Conservation (phyloP, 73 alveolate species). For the Paramecium tetraurelia region DNA sequence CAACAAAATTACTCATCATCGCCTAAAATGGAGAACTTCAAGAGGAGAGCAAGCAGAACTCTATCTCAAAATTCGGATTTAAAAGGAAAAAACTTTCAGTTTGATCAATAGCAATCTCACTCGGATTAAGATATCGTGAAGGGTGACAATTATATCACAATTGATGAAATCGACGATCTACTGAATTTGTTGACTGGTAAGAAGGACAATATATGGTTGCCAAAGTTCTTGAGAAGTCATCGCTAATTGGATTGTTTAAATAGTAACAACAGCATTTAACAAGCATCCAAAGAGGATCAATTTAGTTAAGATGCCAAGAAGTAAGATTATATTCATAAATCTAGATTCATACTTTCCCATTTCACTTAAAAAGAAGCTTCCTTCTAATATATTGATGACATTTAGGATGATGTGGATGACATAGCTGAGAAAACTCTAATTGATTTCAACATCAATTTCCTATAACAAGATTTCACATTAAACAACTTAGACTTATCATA, state of each 20-base stretch:
- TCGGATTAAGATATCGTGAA: not conserved
- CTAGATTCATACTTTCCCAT: slow-evolving; percentile 10
- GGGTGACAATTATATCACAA: not conserved
- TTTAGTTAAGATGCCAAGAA: slow-evolving; percentile 28
- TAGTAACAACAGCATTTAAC: not conserved
- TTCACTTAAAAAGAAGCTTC: slow-evolving; percentile 40
- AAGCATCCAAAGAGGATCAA: not conserved
- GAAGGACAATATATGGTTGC: not conserved
- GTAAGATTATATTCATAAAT: not conserved
- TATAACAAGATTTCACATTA: not conserved
- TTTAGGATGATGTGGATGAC: not conserved
- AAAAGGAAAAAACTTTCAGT: not conserved
- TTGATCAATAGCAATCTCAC: not conserved
- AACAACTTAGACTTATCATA: not conserved
- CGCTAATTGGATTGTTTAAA: not conserved
- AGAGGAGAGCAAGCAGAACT: not conserved
- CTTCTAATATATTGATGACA: slow-evolving; percentile 31
- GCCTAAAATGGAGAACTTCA: not conserved
- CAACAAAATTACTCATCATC: not conserved
- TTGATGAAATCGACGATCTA: slow-evolving; percentile 17
- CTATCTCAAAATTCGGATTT: not conserved
- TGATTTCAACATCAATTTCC: not conserved
- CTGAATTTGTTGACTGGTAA: slow-evolving; percentile 9
- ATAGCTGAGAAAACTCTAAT: not conserved
- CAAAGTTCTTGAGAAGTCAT: slow-evolving; percentile 18